Evolutionary conservation across 805 yeast genomes (phyloP).

Genomic region (Cephaloascus fragrans): DNA sequence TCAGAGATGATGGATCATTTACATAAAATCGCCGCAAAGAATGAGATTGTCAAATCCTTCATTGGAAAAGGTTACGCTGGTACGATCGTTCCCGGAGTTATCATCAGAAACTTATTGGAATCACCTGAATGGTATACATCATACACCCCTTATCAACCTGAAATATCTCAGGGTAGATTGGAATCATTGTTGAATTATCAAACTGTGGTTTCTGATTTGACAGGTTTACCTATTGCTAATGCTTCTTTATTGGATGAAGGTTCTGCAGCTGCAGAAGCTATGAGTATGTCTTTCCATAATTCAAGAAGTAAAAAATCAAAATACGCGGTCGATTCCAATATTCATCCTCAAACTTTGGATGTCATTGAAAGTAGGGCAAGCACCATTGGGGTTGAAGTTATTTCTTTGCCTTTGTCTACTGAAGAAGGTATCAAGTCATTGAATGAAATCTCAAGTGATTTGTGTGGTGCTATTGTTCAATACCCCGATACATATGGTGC

Average conservation of each 20-base stretch:
- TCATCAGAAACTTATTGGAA: slow-evolving; percentile 86
- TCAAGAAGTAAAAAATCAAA: slow-evolving; percentile 55
- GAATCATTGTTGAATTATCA: slow-evolving; percentile 87
- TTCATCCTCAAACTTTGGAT: slow-evolving; percentile 79
- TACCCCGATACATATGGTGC: slow-evolving; percentile 76
- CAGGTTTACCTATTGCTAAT: slow-evolving; percentile 92
- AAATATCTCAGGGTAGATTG: slow-evolving; percentile 92
- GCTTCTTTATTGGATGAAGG: slow-evolving; percentile 95
- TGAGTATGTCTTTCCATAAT: slow-evolving; percentile 70
- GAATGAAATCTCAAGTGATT: slow-evolving; percentile 16
- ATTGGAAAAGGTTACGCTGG: slow-evolving; percentile 96
- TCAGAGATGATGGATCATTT: slow-evolving; percentile 67
- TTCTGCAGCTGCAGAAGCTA: slow-evolving; percentile 96
- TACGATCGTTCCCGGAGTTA: slow-evolving; percentile 82
- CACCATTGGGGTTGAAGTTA: slow-evolving; percentile 59
- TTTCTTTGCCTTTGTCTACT: slow-evolving; percentile 17
- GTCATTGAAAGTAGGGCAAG: slow-evolving; percentile 74
- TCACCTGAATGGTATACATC: slow-evolving; percentile 98
- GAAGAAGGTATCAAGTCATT: slow-evolving; percentile 13
- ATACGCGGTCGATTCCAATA: slow-evolving; percentile 64
- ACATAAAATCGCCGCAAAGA: slow-evolving; percentile 60
- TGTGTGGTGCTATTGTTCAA: slow-evolving; percentile 81
- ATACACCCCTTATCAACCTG: slow-evolving; percentile 98
- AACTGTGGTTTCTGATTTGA: slow-evolving; percentile 82
- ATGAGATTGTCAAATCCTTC: slow-evolving; percentile 61